These are phyloP conservation scores for Taxillus chinensis DNA, from an alignment of 164 flowering plant species.

Conservation along the genomic window DNA sequence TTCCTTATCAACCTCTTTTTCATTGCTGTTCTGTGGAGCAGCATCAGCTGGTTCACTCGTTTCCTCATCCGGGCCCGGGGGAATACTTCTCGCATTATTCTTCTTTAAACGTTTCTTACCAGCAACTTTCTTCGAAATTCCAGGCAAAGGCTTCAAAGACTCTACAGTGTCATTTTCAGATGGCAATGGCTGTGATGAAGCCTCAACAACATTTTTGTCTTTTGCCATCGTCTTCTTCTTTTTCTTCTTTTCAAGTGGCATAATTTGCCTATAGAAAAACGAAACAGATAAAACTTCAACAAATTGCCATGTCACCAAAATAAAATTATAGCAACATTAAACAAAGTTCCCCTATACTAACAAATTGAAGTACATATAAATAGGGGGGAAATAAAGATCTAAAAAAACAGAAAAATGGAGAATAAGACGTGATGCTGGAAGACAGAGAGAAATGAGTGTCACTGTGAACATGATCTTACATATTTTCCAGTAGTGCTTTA, in stretches of 20 bases:
- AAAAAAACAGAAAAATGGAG: too few relatives aligned
- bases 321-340: too few relatives aligned
- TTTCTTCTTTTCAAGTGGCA: slow-evolving; percentile 7
- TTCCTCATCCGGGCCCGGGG: slow-evolving; percentile 6
- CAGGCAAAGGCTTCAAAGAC: slow-evolving; percentile 25
- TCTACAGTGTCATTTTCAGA: slow-evolving; percentile 18
- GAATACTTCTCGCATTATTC: slow-evolving; percentile 6
- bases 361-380: too few relatives aligned
- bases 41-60: slow-evolving; percentile 6
- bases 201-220: neutral
- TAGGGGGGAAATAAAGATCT: too few relatives aligned
- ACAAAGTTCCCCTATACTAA: too few relatives aligned
- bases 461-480: too few relatives aligned
- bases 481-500: too few relatives aligned
- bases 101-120: slow-evolving; percentile 8
- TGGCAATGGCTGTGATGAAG: slow-evolving; percentile 11
- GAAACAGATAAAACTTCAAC: too few relatives aligned
- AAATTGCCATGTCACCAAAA: too few relatives aligned
- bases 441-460: too few relatives aligned
- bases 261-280: neutral
- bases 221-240: neutral
- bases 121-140: slow-evolving; percentile 20
- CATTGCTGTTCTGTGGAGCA: slow-evolving; percentile 6
- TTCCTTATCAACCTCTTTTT: slow-evolving; percentile 9
- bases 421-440: too few relatives aligned